Evolutionary conservation across 805 yeast genomes (phyloP).

Genomic region (Wickerhamomyces queroliae): DNA sequence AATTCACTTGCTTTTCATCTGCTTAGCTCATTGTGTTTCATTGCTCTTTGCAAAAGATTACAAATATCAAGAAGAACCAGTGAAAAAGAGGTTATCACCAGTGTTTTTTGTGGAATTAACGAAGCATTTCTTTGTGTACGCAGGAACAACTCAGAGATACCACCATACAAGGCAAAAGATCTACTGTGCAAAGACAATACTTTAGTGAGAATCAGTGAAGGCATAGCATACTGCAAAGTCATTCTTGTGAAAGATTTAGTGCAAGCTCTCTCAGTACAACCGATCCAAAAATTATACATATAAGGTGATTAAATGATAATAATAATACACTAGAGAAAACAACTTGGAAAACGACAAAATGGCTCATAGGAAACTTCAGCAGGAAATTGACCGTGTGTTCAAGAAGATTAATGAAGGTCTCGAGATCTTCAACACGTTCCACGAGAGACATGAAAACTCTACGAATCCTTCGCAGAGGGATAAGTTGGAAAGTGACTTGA

Average conservation of each 20-base stretch:
- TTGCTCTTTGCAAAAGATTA: too few relatives aligned
- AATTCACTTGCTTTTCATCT: too few relatives aligned
- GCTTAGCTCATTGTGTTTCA: too few relatives aligned
- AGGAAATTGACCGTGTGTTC: conserved; percentile 83
- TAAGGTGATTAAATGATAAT: neutral
- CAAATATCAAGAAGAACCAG: too few relatives aligned
- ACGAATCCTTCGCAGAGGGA: conserved; percentile 85
- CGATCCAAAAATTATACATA: neutral
- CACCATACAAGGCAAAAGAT: too few relatives aligned
- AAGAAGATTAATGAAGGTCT: conserved; percentile 92
- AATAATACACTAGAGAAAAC: neutral
- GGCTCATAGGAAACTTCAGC: conserved; percentile 33
- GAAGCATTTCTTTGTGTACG: too few relatives aligned
- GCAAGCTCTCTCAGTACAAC: too few relatives aligned
- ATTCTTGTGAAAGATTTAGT: too few relatives aligned
- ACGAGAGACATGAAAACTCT: conserved; percentile 77
- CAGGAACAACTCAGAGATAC: too few relatives aligned
- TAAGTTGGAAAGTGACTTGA: conserved; percentile 84
- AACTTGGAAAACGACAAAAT: conserved; percentile 19
- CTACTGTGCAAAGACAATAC: too few relatives aligned
- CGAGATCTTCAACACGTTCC: conserved; percentile 73
- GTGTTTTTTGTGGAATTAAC: neutral
- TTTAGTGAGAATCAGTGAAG: too few relatives aligned
- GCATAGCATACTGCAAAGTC: too few relatives aligned
- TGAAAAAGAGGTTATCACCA: neutral